Base-by-base conservation (phyloP, 352 stramenopile genomes). In the Globisporangium nodosum region DNA sequence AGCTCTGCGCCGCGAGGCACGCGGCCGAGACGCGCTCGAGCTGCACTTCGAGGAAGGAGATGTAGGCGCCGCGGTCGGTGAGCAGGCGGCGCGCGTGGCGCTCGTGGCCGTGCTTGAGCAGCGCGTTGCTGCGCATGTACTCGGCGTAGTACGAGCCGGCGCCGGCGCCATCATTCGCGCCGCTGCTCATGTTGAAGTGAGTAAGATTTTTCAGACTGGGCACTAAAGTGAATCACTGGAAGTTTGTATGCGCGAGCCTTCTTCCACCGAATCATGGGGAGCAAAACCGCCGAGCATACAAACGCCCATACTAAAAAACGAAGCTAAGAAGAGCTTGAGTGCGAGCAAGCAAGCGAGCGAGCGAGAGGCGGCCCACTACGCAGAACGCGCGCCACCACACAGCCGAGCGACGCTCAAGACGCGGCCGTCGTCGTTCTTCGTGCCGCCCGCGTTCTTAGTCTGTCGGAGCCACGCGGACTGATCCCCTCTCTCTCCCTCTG, bases 11-110 rank as follows among this genome's bases (percentile, higher is more conserved):
- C 7, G 69, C 78, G 55, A 95, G 63, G 46, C 82, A 92, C 20
- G 85, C 86, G 3, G 86, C 75, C n/a, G 82, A 90, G 8, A 96
- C 84, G 33, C 84, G 82, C 64, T 96, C 86, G 42, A 96, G 68
- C 65, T 96, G 86, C 60, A 91, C 81, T 60, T 96, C 86, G 3
- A 96, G 77, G 67, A 92, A 96, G 7, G 81, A 92, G 33, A 94
- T 87, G 73, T 96, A 96, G 43, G 86, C 86, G 48, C 70, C 81
- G 37, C 87, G 81, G 66, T 96, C 87, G 3, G 85, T 96, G 42
- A 96, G 66, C 39, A 96, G 68, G 52, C 89, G 78, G 66, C 90
- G 87, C 5, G 81, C 62, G 54, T 78, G 79, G 52, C 68, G 65
- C 12, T 68, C 53, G 39, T 64, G 63, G 30, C 65, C 74, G 59